Base-by-base conservation (phyloP, 805 yeast species). In the Ascoidea rubescens region DNA sequence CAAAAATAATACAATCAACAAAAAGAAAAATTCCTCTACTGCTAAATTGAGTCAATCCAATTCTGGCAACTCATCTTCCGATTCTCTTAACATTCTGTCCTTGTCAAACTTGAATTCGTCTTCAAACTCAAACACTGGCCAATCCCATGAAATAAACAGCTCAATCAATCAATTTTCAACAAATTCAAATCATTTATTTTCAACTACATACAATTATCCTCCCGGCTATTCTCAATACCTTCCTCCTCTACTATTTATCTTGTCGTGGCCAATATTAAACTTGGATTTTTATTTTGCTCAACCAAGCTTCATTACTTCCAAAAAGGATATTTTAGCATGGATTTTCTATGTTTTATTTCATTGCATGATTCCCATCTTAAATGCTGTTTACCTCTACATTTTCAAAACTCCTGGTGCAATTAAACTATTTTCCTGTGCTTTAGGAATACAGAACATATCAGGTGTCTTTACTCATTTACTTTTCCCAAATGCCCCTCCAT, bases 401-500 rank as follows among this genome's bases (percentile, higher is more conserved):
- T 82, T 80, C 70, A 85, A 81, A 51, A 72, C 80, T 1, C 84
- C 82, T n/a, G 86, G 84, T 0, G 76, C 79, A 0, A 51, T 80
- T 10, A 76, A 73, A 54, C 67, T 71, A 57, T 83, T 79, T 57
- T 67, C 78, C 0, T 58, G 73, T n/a, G 71, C 78, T 0, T 57
- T 82, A 47, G 88, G 89, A 1, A 50, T 71, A 8, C 87, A 80
- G 61, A 82, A 80, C 58, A 70, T 80, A 10, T 64, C 70, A 1
- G 84, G 86, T 30, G 80, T 80, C 0, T 45, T 72, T 45, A 82
- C 87, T 2, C 87, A 82, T 62, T 60, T 83, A 44, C 49, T 72
- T 5, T 70, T 81, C 62, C 90, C 90, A 31, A 81, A 78, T 61
- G 85, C 87, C 1, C 85, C 89, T 0, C 89, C 89, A 3, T 80